Evolutionary conservation across 441 rosid species (phyloP).

Genomic region (Pelargonium citronellum): DNA sequence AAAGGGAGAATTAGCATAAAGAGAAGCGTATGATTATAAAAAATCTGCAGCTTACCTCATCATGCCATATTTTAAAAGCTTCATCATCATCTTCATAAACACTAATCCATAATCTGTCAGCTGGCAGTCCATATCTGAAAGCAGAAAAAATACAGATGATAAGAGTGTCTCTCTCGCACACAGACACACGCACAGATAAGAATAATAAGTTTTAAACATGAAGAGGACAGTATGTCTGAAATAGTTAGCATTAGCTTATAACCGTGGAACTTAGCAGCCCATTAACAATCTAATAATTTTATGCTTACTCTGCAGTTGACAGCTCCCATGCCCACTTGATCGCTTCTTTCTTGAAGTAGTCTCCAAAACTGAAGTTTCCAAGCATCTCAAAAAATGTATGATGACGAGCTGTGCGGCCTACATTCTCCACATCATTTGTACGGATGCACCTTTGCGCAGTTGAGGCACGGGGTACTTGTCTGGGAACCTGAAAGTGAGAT

Average conservation of each 20-base stretch:
- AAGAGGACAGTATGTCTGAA: neutral
- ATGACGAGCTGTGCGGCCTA: slow-evolving; percentile 77
- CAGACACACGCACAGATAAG: neutral
- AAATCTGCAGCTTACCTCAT: slow-evolving; percentile 41
- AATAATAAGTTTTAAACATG: slow-evolving; percentile 10
- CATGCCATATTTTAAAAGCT: slow-evolving; percentile 75
- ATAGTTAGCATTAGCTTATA: neutral
- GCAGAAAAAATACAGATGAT: slow-evolving; percentile 14
- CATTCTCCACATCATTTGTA: slow-evolving; percentile 91
- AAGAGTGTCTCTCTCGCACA: neutral
- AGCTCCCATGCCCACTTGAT: slow-evolving; percentile 96
- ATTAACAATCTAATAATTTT: slow-evolving; percentile 14
- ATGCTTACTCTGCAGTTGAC: slow-evolving; percentile 64
- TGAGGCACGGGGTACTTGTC: slow-evolving; percentile 71
- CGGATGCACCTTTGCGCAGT: slow-evolving; percentile 89
- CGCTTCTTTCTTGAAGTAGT: slow-evolving; percentile 89
- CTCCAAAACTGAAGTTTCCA: slow-evolving; percentile 93
- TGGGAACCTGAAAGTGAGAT: slow-evolving; percentile 47
- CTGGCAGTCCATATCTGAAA: slow-evolving; percentile 58
- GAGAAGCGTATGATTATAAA: neutral
- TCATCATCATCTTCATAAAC: slow-evolving; percentile 81
- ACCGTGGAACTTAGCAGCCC: slow-evolving; percentile 14
- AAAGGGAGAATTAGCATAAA: neutral
- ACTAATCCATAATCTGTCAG: slow-evolving; percentile 73
- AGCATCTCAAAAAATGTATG: slow-evolving; percentile 98